Evolutionary conservation across 208 protist genomes (phyloP), one percentile per base, ranked within the genome.

Genomic region (Leptomonas pyrrhocoris): DNA sequence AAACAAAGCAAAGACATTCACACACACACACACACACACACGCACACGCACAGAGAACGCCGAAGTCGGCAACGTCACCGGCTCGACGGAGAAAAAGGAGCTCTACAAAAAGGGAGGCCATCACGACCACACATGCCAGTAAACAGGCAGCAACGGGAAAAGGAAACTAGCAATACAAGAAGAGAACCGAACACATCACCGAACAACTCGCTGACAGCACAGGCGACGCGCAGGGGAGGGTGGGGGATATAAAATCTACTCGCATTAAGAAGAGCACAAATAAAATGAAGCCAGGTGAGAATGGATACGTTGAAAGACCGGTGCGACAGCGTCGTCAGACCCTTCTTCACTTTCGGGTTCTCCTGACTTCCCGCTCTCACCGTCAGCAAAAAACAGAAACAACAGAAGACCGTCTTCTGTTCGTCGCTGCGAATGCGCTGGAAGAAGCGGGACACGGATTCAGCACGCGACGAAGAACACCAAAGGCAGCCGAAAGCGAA

Each of bases 251-350:
- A 19, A 30, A 8, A 54, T 31, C 49, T 23, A 54, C 49, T 54
- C 49, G 49, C 6, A 38, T 25, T 30, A 59, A 43, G 18, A 43
- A 45, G 6, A 59, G 6, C 54, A 59, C 23, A 25, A 53, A 53
- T n/a, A 78, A 46, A 23, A 36, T 13, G 36, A 25, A 56, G 43
- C 21, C 43, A 43, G 51, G 30, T 19, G 23, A 27, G 49, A 21
- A 59, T 21, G 30, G 54, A 56, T 40, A 74, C 13, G 46, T 18
- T n/a, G n/a, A 42, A 62, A 58, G 27, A 48, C 54, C 51, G 9
- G 19, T 7, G 49, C 25, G 7, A 1, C 50, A 11, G 9, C 27
- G 50, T 19, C 45, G n/a, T 31, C 25, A 48, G 18, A 12, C 43
- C 43, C 43, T 19, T 15, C 16, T 48, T n/a, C 25, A 21, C 16